A percentile compares a stretch with the other conserved stretches of the same genome.
phyloP scores from a whole-genome alignment of 2,329 filamentous ascomycete species.

The Verticillium nubilum region DNA sequence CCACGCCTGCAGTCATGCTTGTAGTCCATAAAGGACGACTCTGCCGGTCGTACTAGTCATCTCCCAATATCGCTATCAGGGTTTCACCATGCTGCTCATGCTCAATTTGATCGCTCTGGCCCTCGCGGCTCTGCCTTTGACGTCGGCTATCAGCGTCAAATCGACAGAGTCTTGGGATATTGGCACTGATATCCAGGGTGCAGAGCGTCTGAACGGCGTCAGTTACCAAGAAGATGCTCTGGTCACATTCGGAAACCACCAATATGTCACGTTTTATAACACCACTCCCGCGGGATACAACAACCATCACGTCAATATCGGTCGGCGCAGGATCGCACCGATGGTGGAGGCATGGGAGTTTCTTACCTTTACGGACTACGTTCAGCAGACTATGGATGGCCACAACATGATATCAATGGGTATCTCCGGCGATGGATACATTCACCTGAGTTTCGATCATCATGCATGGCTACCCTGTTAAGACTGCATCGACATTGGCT shows the following conservation, averaged over 20 bases:
- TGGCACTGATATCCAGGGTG: constrained; percentile 10
- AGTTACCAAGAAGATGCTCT: constrained; percentile 16
- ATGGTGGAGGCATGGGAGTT: constrained; percentile 10
- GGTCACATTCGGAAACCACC: constrained; percentile 12
- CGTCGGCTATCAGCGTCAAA: neutral
- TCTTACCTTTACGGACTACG: constrained; percentile 14
- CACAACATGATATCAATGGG: constrained; percentile 17
- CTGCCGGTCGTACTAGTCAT: too few species aligned
- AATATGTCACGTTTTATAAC: constrained; percentile 15
- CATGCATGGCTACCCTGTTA: constrained; percentile 2
- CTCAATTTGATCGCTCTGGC: neutral
- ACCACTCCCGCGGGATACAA: constrained; percentile 11
- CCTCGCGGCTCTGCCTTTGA: neutral
- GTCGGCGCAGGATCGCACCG: constrained; percentile 5
- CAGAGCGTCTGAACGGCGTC: constrained; percentile 13
- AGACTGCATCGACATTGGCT: neutral
- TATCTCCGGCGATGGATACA: constrained; percentile 12
- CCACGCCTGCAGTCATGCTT: too few species aligned
- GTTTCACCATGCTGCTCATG: neutral
- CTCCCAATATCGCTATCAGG: too few species aligned
- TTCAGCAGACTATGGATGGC: constrained; percentile 13
- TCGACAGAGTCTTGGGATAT: constrained; percentile 4
- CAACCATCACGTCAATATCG: constrained; percentile 12
- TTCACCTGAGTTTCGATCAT: constrained; percentile 16
- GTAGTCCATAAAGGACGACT: too few species aligned